phyloP scores from a whole-genome alignment of 176 grass and related monocot genomes.

The Avena atlantica region DNA sequence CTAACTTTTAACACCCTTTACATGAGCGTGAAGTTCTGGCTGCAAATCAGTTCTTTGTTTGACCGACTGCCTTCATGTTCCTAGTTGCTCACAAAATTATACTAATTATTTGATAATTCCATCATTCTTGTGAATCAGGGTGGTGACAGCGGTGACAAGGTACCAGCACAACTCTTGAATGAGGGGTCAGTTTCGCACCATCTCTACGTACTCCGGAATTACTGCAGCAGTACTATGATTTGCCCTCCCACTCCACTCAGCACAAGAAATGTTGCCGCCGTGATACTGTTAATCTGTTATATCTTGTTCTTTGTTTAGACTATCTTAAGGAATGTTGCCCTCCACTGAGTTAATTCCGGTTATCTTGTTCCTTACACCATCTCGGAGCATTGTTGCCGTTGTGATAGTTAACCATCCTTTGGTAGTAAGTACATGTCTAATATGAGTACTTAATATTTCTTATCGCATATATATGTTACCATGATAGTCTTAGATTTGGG shows the following conservation, averaged over 20 bases:
- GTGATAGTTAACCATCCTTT: no score
- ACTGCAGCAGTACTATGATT: background rate
- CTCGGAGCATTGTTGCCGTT: background rate
- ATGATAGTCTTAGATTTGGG: no score
- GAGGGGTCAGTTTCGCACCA: background rate
- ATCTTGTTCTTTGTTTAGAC: conserved; percentile 1
- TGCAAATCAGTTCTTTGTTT: background rate
- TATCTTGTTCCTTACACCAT: background rate
- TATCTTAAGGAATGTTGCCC: background rate
- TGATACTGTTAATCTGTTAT: background rate
- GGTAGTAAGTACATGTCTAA: no score
- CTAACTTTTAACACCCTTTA: background rate
- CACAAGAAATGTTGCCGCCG: no score
- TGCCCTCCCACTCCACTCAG: background rate
- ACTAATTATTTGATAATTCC: background rate
- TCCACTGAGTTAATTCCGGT: background rate
- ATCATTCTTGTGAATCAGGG: conserved; percentile 2
- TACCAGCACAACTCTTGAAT: background rate
- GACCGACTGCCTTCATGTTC: background rate
- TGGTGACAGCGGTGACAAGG: background rate
- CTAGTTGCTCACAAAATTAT: background rate
- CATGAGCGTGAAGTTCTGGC: background rate
- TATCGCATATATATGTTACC: no score
- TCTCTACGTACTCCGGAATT: background rate
- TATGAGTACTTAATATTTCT: no score